Conservation (phyloP, 2,329 filamentous ascomycete genomes). For the Nothophoma quercina region DNA sequence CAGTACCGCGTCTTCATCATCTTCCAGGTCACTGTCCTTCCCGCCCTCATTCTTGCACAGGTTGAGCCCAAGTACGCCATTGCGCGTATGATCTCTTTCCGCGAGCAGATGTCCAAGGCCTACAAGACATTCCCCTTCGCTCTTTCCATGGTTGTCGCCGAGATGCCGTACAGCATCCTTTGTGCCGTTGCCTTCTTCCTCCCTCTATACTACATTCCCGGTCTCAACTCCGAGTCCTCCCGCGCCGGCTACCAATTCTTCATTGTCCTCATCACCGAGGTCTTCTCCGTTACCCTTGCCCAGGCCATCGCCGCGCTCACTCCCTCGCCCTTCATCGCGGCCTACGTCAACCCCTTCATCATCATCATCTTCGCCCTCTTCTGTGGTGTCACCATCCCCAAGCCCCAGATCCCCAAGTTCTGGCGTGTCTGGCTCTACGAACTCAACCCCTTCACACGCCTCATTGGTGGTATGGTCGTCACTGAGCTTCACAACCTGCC, state of each 20-base stretch:
- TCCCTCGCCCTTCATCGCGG: constrained; percentile 78
- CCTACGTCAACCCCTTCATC: constrained; percentile 73
- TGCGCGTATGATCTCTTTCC: constrained; percentile 82
- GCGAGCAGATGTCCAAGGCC: constrained; percentile 84
- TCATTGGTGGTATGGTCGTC: constrained; percentile 81
- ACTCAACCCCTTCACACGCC: constrained; percentile 81
- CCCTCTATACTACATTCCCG: constrained; percentile 84
- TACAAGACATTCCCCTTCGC: constrained; percentile 84
- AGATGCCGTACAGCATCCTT: constrained; percentile 83
- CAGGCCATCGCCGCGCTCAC: constrained; percentile 78
- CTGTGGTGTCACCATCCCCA: constrained; percentile 85
- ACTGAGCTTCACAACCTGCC: constrained; percentile 73
- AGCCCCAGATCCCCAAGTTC: constrained; percentile 77
- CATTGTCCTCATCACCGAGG: constrained; percentile 81
- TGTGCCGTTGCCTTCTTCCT: constrained; percentile 84
- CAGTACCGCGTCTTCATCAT: constrained; percentile 90
- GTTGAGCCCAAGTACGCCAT: constrained; percentile 86
- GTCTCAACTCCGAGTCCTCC: constrained; percentile 67
- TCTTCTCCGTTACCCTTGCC: constrained; percentile 82
- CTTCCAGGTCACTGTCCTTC: constrained; percentile 87
- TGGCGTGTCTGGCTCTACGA: constrained; percentile 84
- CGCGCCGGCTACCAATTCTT: constrained; percentile 88
- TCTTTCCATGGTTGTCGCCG: constrained; percentile 78
- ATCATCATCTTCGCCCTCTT: constrained; percentile 80
- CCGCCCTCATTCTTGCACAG: constrained; percentile 81